Conservation (phyloP, 495 filamentous ascomycete genomes). For the Lasiosphaeria hispida region DNA sequence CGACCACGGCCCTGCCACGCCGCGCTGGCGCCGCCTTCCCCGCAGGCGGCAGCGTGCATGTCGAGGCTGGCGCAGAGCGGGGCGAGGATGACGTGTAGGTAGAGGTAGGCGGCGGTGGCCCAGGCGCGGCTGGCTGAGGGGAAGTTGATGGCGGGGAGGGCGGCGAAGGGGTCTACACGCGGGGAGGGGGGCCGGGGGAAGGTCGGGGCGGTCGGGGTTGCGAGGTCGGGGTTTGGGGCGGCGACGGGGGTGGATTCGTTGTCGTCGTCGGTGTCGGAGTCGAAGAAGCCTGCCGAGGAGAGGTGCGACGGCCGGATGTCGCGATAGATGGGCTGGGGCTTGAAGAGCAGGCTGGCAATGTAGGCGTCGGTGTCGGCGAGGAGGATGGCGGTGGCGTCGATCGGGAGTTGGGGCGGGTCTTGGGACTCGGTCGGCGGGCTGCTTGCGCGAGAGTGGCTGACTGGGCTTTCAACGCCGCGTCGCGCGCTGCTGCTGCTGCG, state of each 20-base stretch:
- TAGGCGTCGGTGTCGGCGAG: conserved; percentile 24
- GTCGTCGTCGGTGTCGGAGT: no score
- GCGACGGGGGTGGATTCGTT: no score
- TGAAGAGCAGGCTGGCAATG: conserved; percentile 21
- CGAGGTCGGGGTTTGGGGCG: not conserved
- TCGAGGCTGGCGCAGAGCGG: not conserved
- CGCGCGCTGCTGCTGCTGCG: not conserved
- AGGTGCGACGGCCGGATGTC: not conserved
- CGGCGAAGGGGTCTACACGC: not conserved
- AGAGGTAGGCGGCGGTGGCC: conserved; percentile 26
- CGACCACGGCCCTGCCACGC: no score
- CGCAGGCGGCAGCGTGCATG: no score
- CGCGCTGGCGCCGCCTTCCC: no score
- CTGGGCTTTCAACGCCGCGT: not conserved
- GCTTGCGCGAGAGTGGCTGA: not conserved
- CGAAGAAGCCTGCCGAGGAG: no score
- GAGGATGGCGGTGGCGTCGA: conserved; percentile 4
- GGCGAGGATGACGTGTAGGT: conserved; percentile 21
- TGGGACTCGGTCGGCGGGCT: not conserved
- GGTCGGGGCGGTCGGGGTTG: not conserved
- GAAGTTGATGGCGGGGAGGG: conserved; percentile 4
- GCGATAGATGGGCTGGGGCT: conserved; percentile 11
- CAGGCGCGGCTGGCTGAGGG: conserved; percentile 24
- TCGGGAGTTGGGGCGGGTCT: not conserved
- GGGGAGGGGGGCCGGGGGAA: not conserved